These are phyloP conservation scores for Diplodia intermedia DNA, from an alignment of 2,329 filamentous ascomycete genomes.

Conservation along the genomic window DNA sequence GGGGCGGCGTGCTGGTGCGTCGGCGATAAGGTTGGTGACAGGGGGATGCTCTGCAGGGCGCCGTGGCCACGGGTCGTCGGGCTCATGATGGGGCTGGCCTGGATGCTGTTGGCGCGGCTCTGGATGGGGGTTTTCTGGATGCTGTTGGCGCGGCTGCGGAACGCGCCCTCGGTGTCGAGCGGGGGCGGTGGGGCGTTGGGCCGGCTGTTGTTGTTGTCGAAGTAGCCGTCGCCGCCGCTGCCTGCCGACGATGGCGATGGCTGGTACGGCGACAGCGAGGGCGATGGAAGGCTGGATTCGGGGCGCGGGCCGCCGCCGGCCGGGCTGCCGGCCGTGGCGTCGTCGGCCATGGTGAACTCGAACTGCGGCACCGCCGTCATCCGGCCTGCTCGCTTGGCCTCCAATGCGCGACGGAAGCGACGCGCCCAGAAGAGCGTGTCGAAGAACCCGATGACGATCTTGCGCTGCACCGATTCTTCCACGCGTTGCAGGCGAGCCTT, in stretches of 20 bases:
- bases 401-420: conserved; percentile 76
- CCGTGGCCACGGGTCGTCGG: conserved; percentile 12
- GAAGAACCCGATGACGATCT: conserved; percentile 93
- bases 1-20: conserved; percentile 13
- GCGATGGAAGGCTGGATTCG: conserved; percentile 37
- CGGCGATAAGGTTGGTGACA: conserved; percentile 4
- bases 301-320: conserved; percentile 38
- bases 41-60: conserved; percentile 13
- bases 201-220: conserved; percentile 6
- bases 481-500: conserved; percentile 90
- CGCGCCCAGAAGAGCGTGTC: conserved; percentile 90
- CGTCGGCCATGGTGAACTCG: conserved; percentile 78
- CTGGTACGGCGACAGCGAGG: conserved; percentile 38
- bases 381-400: conserved; percentile 74
- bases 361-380: conserved; percentile 76
- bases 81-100: conserved; percentile 44
- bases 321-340: conserved; percentile 57
- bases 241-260: neutral
- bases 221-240: conserved; percentile 4
- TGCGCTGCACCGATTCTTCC: conserved; percentile 89
- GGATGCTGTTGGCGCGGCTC: conserved; percentile 49
- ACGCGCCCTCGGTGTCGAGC: conserved; percentile 23
- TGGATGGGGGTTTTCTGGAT: conserved; percentile 48
- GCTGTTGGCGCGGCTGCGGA: conserved; percentile 46
- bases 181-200: conserved; percentile 1